These are phyloP conservation scores for Plasmopara viticola DNA, from an alignment of 352 stramenopile species.

Conservation along the genomic window DNA sequence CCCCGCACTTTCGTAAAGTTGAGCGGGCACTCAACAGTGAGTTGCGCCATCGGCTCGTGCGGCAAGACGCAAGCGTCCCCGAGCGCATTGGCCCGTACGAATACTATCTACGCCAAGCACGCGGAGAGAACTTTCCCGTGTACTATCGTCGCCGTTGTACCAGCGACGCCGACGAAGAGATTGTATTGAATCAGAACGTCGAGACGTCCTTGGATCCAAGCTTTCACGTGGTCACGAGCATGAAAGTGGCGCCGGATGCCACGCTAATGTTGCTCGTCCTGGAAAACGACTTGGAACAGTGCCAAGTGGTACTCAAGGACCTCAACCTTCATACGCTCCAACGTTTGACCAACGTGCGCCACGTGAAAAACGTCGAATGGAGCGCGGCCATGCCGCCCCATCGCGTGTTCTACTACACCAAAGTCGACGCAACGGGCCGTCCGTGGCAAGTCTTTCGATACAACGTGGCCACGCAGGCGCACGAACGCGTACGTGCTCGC, in stretches of 20 bases:
- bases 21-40: constrained; percentile 65
- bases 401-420: constrained; percentile 64
- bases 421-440: constrained; percentile 54
- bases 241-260: constrained; percentile 76
- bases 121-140: constrained; percentile 66
- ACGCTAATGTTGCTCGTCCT: constrained; percentile 54
- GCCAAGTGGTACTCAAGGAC: constrained; percentile 39
- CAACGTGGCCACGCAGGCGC: constrained; percentile 32
- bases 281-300: constrained; percentile 68
- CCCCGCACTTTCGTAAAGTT: constrained; percentile 48
- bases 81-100: constrained; percentile 70
- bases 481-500: constrained; percentile 44
- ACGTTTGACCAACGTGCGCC: constrained; percentile 26
- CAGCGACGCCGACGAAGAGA: constrained; percentile 30
- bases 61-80: constrained; percentile 61
- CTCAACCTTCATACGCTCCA: constrained; percentile 27
- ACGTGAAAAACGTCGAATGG: constrained; percentile 78
- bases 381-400: constrained; percentile 10
- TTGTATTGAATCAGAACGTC: constrained; percentile 74
- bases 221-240: constrained; percentile 62
- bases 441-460: constrained; percentile 63
- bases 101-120: constrained; percentile 63
- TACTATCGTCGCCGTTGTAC: constrained; percentile 56
- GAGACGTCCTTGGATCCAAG: constrained; percentile 45
- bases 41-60: constrained; percentile 51